Conservation (phyloP, 306 rosid genomes). For the Rosa persica region DNA sequence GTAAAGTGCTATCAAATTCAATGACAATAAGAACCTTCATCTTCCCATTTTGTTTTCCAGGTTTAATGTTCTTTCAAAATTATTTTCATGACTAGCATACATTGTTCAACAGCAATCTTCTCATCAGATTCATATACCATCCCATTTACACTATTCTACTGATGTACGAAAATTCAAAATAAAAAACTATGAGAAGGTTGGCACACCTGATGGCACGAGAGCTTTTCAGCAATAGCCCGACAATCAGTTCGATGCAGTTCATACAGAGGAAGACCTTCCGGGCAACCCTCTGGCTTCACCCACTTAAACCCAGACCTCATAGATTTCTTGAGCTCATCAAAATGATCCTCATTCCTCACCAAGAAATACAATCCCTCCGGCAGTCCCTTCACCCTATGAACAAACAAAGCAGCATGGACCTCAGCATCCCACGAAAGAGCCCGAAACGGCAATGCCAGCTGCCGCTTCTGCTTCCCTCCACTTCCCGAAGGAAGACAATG, state of each 20-base stretch:
- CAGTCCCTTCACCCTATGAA: slow-evolving; percentile 81
- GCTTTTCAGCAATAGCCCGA: slow-evolving; percentile 47
- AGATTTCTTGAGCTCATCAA: slow-evolving; percentile 63
- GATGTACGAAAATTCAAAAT: slow-evolving; percentile 1
- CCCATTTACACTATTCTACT: slow-evolving; percentile 17
- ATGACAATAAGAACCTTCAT: not conserved
- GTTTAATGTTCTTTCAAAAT: not conserved
- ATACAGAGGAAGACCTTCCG: slow-evolving; percentile 68
- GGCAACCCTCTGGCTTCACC: slow-evolving; percentile 85
- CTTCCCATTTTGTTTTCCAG: not conserved
- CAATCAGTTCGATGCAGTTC: slow-evolving; percentile 58
- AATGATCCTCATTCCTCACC: slow-evolving; percentile 80
- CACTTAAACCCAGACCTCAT: slow-evolving; percentile 62
- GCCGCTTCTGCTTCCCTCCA: slow-evolving; percentile 54
- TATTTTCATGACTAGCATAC: not conserved
- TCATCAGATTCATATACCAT: not conserved
- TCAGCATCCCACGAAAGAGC: slow-evolving; percentile 86
- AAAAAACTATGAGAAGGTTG: not conserved
- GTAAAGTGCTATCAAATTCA: not conserved
- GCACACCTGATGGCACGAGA: slow-evolving; percentile 85
- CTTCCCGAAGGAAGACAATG: slow-evolving; percentile 92
- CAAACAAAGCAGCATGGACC: slow-evolving; percentile 90
- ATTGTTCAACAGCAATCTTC: not conserved
- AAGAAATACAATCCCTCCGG: slow-evolving; percentile 79
- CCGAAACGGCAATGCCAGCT: slow-evolving; percentile 63